These are phyloP conservation scores for Plectosphaerella plurivora DNA, from an alignment of 2,329 filamentous ascomycete genomes.

Conservation along the genomic window DNA sequence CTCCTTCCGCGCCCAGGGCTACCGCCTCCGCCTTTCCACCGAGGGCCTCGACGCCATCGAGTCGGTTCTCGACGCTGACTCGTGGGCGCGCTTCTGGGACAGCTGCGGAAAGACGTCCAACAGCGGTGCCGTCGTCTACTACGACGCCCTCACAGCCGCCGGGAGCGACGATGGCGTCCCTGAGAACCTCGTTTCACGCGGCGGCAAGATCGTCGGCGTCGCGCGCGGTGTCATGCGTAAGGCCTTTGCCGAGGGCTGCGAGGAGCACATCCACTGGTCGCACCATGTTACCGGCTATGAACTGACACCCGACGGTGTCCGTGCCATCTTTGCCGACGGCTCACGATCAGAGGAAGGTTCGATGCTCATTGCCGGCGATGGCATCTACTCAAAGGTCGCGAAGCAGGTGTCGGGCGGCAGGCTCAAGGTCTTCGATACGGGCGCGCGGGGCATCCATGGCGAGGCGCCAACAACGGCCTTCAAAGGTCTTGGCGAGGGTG, in stretches of 20 bases:
- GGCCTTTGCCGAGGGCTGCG: slow-evolving; percentile 52
- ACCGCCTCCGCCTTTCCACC: slow-evolving; percentile 52
- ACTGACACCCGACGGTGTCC: slow-evolving; percentile 47
- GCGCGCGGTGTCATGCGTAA: slow-evolving; percentile 59
- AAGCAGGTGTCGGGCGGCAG: slow-evolving; percentile 53
- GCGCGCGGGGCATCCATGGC: slow-evolving; percentile 60
- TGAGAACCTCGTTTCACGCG: slow-evolving; percentile 42
- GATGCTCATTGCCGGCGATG: slow-evolving; percentile 58
- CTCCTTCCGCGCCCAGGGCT: slow-evolving; percentile 56
- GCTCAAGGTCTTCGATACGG: slow-evolving; percentile 59
- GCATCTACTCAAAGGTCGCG: slow-evolving; percentile 56
- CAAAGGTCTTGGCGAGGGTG: slow-evolving; percentile 53
- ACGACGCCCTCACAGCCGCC: slow-evolving; percentile 49
- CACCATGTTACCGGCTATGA: slow-evolving; percentile 56
- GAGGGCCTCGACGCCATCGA: slow-evolving; percentile 55
- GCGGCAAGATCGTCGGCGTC: slow-evolving; percentile 57
- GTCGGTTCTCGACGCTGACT: slow-evolving; percentile 40
- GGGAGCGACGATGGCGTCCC: not conserved
- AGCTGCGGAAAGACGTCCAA: slow-evolving; percentile 57
- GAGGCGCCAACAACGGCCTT: slow-evolving; percentile 60
- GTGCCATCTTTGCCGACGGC: slow-evolving; percentile 55
- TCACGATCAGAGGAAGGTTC: slow-evolving; percentile 52
- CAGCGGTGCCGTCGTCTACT: slow-evolving; percentile 35
- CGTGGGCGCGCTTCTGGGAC: slow-evolving; percentile 53
- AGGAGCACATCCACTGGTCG: slow-evolving; percentile 50